phyloP scores from a whole-genome alignment of 371 early-diverging fungal species.

The Mortierella sp. region DNA sequence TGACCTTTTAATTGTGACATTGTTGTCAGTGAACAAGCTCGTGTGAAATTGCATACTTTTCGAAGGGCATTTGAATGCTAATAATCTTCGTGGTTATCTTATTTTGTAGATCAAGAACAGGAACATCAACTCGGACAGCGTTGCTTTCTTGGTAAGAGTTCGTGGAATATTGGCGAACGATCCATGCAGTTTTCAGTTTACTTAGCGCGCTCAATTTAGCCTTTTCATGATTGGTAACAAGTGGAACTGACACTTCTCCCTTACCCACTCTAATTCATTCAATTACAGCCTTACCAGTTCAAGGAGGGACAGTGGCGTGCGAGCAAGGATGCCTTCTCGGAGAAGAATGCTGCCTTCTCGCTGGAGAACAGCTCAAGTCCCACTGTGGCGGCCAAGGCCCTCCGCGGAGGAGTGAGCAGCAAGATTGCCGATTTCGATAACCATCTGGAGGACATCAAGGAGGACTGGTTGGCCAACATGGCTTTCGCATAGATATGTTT shows the following conservation, averaged over 20 bases:
- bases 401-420: slow-evolving; percentile 57
- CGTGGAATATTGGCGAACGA: no score
- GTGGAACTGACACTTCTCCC: neutral
- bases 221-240: no score
- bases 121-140: slow-evolving; percentile 33
- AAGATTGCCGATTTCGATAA: slow-evolving; percentile 80
- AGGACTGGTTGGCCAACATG: slow-evolving; percentile 76
- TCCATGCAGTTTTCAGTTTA: neutral
- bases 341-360: slow-evolving; percentile 24
- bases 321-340: slow-evolving; percentile 60
- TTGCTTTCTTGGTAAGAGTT: slow-evolving; percentile 57
- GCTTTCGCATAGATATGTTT: slow-evolving; percentile 23
- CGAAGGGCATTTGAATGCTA: neutral
- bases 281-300: slow-evolving; percentile 60
- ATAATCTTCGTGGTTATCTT: neutral
- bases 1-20: neutral
- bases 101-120: slow-evolving; percentile 50
- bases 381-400: slow-evolving; percentile 30
- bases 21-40: neutral
- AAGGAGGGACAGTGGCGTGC: slow-evolving; percentile 67
- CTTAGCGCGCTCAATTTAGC: neutral
- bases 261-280: neutral
- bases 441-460: slow-evolving; percentile 77
- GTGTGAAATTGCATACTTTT: neutral
- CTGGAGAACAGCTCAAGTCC: slow-evolving; percentile 46